Conservation (phyloP, 2,329 filamentous ascomycete genomes). For the Xylariales sp. region DNA sequence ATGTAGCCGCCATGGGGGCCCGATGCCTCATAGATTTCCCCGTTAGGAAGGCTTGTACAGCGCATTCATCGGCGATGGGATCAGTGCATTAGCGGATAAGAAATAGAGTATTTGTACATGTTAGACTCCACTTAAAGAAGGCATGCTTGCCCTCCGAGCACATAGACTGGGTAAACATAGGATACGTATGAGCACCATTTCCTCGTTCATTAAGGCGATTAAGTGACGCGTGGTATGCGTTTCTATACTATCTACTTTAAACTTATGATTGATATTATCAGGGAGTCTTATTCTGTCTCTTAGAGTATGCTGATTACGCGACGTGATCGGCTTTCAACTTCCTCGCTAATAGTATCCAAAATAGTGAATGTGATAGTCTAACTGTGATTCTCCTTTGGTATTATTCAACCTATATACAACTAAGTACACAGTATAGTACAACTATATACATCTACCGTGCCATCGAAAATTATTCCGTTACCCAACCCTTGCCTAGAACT, state of each 20-base stretch:
- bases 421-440: neutral
- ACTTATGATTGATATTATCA: neutral
- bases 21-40: neutral
- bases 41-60: neutral
- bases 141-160: neutral
- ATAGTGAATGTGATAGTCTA: neutral
- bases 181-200: conserved; percentile 4
- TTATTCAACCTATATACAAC: conserved; percentile 15
- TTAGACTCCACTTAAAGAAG: conserved; percentile 21
- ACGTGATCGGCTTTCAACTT: neutral
- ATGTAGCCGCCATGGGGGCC: neutral
- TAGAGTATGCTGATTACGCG: neutral
- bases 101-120: conserved; percentile 11
- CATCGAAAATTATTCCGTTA: conserved; percentile 63
- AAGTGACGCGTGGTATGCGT: neutral
- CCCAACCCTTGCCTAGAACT: conserved; percentile 78
- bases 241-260: neutral
- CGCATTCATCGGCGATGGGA: neutral
- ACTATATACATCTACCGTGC: neutral
- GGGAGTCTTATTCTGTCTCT: neutral
- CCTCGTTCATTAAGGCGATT: neutral
- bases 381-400: neutral
- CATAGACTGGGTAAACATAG: conserved; percentile 26
- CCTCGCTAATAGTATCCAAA: neutral
- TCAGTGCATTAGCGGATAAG: neutral